Base-by-base conservation (phyloP, 768 basidiomycete species). In the Suillus tomentosus region DNA sequence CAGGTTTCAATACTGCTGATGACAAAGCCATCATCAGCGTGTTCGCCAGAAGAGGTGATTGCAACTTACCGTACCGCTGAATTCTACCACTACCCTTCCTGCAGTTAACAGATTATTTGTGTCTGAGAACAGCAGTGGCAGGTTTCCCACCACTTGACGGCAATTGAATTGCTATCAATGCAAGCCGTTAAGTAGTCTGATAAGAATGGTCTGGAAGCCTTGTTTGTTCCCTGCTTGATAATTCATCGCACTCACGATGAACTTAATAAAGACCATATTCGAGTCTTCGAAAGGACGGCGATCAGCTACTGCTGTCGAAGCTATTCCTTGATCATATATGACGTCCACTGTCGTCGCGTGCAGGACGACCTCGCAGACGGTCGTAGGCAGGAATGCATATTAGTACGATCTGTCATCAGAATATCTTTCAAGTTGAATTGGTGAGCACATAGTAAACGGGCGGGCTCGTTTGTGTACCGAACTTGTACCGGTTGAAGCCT, bases 231-330 rank as follows among this genome's bases (percentile, higher is more conserved):
- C 43, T 8, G 39, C 60, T 61, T 53, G 60, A 31, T 22, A 53
- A 14, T 19, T 34, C 15, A 34, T 61, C 45, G 36, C 47, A 31
- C 17, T 34, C 34, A 42, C 36, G 17, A 60, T 48, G 59, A 50
- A 50, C 19, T 50, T 8, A 7, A 15, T n/a, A n/a, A n/a, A n/a
- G n/a, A n/a, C n/a, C n/a, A n/a, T n/a, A n/a, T 60, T 60, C 17
- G 42, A 42, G n/a, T n/a, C 36, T 48, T 53, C 60, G 60, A 60
- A 60, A 13, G 7, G 37, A n/a, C 45, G 60, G 19, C 27, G 36
- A 24, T 24, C 14, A n/a, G n/a, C 11, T 27, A n/a, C 19, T 14
- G 27, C 17, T n/a, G 47, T 27, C 17, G 27, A 31, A 15, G 13
- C 36, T 22, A 51, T n/a, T 8, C 59, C 59, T 45, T 8, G 42